phyloP scores from a whole-genome alignment of 345 rosid genomes.

The Pseudoturritis turrita region DNA sequence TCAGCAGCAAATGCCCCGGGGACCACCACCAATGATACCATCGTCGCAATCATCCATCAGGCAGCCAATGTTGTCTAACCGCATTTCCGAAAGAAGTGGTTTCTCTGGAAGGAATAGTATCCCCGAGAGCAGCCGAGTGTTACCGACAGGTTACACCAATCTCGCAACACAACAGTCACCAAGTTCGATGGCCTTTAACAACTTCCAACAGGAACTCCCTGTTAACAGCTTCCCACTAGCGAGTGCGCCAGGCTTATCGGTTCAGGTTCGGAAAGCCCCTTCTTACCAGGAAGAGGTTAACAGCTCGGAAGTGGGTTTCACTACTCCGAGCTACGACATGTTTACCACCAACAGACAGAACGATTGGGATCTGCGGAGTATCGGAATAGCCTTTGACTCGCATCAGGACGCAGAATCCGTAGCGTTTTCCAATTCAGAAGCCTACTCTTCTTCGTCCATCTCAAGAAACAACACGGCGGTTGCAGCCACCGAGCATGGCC shows the following conservation, averaged over 20 bases:
- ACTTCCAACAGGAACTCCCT: conserved; percentile 43
- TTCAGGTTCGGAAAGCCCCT: conserved; percentile 26
- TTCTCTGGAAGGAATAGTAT: conserved; percentile 42
- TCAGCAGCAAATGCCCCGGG: conserved; percentile 28
- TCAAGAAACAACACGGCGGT: conserved; percentile 19
- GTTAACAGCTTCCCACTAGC: conserved; percentile 56
- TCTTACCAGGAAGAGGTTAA: conserved; percentile 56
- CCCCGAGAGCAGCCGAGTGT: conserved; percentile 55
- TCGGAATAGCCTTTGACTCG: conserved; percentile 50
- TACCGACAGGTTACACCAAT: conserved; percentile 35
- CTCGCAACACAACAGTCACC: conserved; percentile 23
- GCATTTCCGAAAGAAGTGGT: conserved; percentile 34
- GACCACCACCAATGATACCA: conserved; percentile 5
- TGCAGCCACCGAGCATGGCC: conserved; percentile 6
- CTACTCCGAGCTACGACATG: conserved; percentile 14
- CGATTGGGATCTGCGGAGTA: conserved; percentile 69
- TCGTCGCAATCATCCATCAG: conserved; percentile 39
- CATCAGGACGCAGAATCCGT: conserved; percentile 48
- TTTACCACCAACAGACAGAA: conserved; percentile 33
- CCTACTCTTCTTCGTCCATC: conserved; percentile 29
- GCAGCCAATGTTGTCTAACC: conserved; percentile 54
- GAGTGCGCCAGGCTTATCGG: conserved; percentile 50
- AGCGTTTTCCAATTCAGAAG: conserved; percentile 20
- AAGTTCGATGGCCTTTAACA: conserved; percentile 26
- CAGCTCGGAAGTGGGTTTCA: conserved; percentile 40